Evolutionary conservation across 2,329 filamentous ascomycete species (phyloP), one percentile per base, ranked within the genome.

Genomic region (Epichloe sibirici): DNA sequence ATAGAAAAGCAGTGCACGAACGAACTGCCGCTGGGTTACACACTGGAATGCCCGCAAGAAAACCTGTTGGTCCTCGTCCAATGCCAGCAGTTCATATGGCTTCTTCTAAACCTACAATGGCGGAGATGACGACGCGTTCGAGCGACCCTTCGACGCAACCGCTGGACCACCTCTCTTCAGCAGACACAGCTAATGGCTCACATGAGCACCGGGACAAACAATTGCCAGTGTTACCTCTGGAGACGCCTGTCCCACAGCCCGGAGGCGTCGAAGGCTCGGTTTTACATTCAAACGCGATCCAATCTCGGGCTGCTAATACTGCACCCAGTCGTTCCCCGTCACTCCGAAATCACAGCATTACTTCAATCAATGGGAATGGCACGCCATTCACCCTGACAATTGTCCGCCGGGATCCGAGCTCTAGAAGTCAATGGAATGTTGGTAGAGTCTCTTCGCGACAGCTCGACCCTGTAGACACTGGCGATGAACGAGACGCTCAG

Each of bases 361-460:
- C 47, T 12, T 52, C 54, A 23, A 58, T 65, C 6, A 65, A 68
- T 49, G 65, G 69, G 23, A 39, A n/a, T 28, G 52, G 52, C 46
- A 65, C 67, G 0, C 72, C 76, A 0, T 81, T 80, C 56, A 75
- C 72, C 2, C 67, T 82, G 13, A 83, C 81, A 0, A 66, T 90
- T 13, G 88, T 90, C 59, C 82, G 86, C n/a, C 79, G 86, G 57
- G 83, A 90, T 63, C 84, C 84, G 1, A 73, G 76, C 23, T 79
- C 82, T 8, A 81, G 81, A 7, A 74, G 74, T 51, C 86, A 90
- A 65, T 89, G 85, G 85, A 90, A 90, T 61, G 76, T 90, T 12
- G 86, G 82, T 23, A 81, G 75, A 51, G 75, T 89, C 48, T 76
- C 74, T 2, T 80, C 77, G 0, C 74, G 74, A 54, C 75, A 79